Base-by-base conservation (phyloP, 2,329 filamentous ascomycete species). In the Cryphonectria carpinicola region DNA sequence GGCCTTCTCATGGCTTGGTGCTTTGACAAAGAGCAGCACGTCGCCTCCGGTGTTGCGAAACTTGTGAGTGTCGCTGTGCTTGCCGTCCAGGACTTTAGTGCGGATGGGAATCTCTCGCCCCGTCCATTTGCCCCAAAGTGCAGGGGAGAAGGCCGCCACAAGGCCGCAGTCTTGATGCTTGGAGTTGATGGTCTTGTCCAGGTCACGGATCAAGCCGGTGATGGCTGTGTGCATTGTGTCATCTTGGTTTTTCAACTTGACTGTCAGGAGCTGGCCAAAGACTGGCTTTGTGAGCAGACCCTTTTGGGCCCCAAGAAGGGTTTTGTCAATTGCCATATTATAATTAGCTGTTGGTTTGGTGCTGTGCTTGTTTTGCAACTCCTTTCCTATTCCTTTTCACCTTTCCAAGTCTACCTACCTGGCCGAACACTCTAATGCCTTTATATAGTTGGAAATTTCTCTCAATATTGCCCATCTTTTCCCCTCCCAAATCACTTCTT, bases 41-140 rank as follows among this genome's bases (percentile, higher is more conserved):
- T 66, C 46, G 13, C 65, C 65, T 19, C 65, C 65, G 13, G 65
- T 56, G 19, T 66, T 66, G 32, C 49, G 54, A 37, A 66, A 66
- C 37, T 66, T 66, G 22, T n/a, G 52, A 28, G 28, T 46, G 39
- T 46, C 62, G 41, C 62, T 65, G 62, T 19, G 39, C 39, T 46
- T 60, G 17, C 65, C 49, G 25, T 60, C 65, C 5, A 66, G 49
- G 49, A 56, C 54, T 19, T 56, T 60, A 22, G 65, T 66, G 65
- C 54, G 32, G 46, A 66, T 66, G 46, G 32, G 65, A 25, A 66
- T 66, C 4, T 66, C 65, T n/a, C 65, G 49, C 10, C 65, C 65
- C 11, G 62, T 65, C 65, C 65, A 66, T 3, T 11, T 28, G 49
- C 46, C 46, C 65, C 49, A 66, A 13, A 66, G 65, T 2, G 28